Evolutionary conservation across 352 stramenopile species (phyloP).

Genomic region (Pythium scleroteichum): DNA sequence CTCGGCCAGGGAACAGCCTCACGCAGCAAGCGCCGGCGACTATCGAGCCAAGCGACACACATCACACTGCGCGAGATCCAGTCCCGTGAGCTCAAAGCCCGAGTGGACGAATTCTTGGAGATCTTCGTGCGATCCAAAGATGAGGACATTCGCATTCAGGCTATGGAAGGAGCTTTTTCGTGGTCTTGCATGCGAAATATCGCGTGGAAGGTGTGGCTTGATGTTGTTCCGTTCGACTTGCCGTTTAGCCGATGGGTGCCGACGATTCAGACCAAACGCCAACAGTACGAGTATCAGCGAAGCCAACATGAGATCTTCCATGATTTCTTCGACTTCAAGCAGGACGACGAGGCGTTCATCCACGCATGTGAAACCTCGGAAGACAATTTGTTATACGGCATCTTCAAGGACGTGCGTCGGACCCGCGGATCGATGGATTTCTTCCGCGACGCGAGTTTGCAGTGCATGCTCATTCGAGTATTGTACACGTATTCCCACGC

Average conservation of each 20-base stretch:
- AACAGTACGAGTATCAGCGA: conserved; percentile 43
- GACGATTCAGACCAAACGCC: conserved; percentile 37
- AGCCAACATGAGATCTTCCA: conserved; percentile 38
- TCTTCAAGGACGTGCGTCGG: conserved; percentile 71
- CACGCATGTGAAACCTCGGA: conserved; percentile 46
- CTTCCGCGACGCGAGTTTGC: conserved; percentile 49
- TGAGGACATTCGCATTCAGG: conserved; percentile 53
- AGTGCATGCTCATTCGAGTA: conserved; percentile 62
- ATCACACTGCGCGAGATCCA: conserved; percentile 64
- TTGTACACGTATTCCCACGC: conserved; percentile 71
- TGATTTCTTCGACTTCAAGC: conserved; percentile 27
- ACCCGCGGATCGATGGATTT: conserved; percentile 63
- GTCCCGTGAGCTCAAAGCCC: conserved; percentile 44
- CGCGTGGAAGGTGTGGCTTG: conserved; percentile 73
- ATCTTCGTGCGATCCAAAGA: conserved; percentile 58
- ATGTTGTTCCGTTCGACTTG: conserved; percentile 45
- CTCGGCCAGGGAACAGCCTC: conserved; percentile 17
- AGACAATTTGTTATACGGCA: conserved; percentile 59
- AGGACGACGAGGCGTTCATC: conserved; percentile 50
- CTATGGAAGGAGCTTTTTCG: conserved; percentile 59
- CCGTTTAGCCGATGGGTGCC: conserved; percentile 51
- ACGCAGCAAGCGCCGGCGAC: conserved; percentile 26
- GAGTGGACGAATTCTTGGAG: conserved; percentile 74
- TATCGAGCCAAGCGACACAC: conserved; percentile 44
- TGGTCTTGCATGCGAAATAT: conserved; percentile 77